These are phyloP conservation scores for Pseudonitzschia pungens DNA, from an alignment of 108 stramenopile species.

Conservation along the genomic window DNA sequence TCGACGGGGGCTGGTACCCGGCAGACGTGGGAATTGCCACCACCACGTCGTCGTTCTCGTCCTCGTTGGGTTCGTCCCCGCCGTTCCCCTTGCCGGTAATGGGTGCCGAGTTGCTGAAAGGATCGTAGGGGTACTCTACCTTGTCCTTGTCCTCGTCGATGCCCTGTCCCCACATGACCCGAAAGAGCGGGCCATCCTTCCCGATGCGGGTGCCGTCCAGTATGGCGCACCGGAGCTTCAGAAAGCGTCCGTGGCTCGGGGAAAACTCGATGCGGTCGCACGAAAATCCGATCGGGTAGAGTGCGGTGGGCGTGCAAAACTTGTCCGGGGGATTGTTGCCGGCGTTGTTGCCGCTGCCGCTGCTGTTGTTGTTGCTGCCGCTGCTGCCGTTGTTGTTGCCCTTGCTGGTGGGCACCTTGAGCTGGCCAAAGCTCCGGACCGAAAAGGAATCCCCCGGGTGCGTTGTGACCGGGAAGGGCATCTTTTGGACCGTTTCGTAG, in stretches of 20 bases:
- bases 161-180: slow-evolving; percentile 83
- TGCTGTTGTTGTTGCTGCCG: not conserved
- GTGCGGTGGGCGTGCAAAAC: slow-evolving; percentile 58
- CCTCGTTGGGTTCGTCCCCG: slow-evolving; percentile 8
- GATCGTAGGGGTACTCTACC: slow-evolving; percentile 59
- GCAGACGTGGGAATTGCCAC: slow-evolving; percentile 32
- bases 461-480: slow-evolving; percentile 48
- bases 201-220: slow-evolving; percentile 58
- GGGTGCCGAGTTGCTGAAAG: slow-evolving; percentile 50
- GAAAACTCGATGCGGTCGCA: slow-evolving; percentile 82
- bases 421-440: slow-evolving; percentile 72
- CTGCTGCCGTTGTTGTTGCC: not conserved
- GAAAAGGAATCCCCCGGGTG: slow-evolving; percentile 36
- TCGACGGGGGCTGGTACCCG: not conserved
- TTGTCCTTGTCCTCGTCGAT: slow-evolving; percentile 66
- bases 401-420: slow-evolving; percentile 44
- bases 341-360: not conserved
- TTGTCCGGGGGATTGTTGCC: not conserved
- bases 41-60: slow-evolving; percentile 29
- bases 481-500: slow-evolving; percentile 44
- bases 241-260: slow-evolving; percentile 72
- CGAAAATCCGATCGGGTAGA: slow-evolving; percentile 81
- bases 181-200: slow-evolving; percentile 72
- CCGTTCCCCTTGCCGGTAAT: slow-evolving; percentile 20
- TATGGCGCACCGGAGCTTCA: slow-evolving; percentile 80